A percentile compares a stretch with the other conserved stretches of the same genome.
phyloP scores from a whole-genome alignment of 2,329 filamentous ascomycete genomes.

The Aspergillus caelatus region DNA sequence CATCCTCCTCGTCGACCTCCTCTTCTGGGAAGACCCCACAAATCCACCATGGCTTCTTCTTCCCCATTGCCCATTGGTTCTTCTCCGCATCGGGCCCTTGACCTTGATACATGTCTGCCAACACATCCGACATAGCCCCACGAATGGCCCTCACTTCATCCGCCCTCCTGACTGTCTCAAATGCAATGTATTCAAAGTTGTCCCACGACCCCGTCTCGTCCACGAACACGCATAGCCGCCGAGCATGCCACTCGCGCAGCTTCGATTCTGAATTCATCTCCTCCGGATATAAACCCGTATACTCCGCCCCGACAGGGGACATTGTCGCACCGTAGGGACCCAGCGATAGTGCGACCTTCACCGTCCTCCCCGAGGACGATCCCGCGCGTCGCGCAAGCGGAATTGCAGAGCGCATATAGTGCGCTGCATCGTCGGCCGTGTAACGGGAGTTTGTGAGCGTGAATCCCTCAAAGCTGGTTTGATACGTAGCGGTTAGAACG shows the following conservation, averaged over 20 bases:
- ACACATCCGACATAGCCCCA: conserved; percentile 39
- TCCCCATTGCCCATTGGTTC: conserved; percentile 28
- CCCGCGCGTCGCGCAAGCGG: conserved; percentile 40
- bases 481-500: conserved; percentile 69
- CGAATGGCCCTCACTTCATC: conserved; percentile 65
- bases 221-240: conserved; percentile 57
- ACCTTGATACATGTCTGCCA: background rate
- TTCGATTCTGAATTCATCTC: conserved; percentile 48
- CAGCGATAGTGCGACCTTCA: conserved; percentile 57
- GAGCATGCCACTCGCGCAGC: conserved; percentile 60
- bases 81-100: conserved; percentile 18
- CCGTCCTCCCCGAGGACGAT: conserved; percentile 5
- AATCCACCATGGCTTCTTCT: conserved; percentile 59
- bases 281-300: conserved; percentile 62
- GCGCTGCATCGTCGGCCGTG: conserved; percentile 40
- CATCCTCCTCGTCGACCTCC: conserved; percentile 49
- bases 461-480: conserved; percentile 63
- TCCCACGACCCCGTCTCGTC: conserved; percentile 24
- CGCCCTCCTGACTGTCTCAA: conserved; percentile 67
- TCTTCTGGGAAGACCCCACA: conserved; percentile 64
- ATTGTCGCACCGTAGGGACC: conserved; percentile 71
- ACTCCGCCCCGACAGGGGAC: conserved; percentile 65
- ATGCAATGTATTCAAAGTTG: conserved; percentile 58
- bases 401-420: conserved; percentile 46
- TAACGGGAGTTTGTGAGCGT: conserved; percentile 53